A percentile compares a stretch with the other conserved stretches of the same genome.
Conservation (phyloP, 371 early-diverging fungal genomes). For the Rhizomucor pusillus region DNA sequence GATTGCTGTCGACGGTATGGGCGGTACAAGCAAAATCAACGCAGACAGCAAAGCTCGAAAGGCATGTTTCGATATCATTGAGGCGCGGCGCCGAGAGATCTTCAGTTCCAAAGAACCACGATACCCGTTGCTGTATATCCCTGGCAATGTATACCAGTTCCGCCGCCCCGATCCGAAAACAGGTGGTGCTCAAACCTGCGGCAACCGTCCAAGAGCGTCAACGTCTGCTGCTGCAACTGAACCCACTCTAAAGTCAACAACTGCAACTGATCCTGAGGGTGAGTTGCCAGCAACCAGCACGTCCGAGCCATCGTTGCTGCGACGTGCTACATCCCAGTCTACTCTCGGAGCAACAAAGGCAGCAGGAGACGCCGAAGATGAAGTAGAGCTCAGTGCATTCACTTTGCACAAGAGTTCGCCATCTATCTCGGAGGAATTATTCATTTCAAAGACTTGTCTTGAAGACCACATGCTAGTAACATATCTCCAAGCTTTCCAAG, state of each 20-base stretch:
- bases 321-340: too few species aligned
- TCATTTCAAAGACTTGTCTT: constrained; percentile 44
- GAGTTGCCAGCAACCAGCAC: too few species aligned
- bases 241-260: too few species aligned
- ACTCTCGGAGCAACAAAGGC: background rate
- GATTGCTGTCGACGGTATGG: constrained; percentile 45
- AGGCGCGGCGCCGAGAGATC: constrained; percentile 40
- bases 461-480: constrained; percentile 53
- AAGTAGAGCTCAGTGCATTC: constrained; percentile 17
- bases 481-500: constrained; percentile 44
- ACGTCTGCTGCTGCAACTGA: too few species aligned
- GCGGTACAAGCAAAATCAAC: constrained; percentile 39
- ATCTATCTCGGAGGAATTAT: constrained; percentile 36
- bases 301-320: too few species aligned
- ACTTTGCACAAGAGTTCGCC: constrained; percentile 38
- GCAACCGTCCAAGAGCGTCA: background rate
- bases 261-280: too few species aligned
- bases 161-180: constrained; percentile 16
- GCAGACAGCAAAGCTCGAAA: constrained; percentile 24
- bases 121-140: constrained; percentile 46
- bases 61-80: constrained; percentile 43
- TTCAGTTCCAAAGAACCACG: constrained; percentile 37
- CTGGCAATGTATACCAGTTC: constrained; percentile 46
- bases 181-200: constrained; percentile 2
- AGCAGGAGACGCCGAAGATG: background rate